phyloP scores from a whole-genome alignment of 2,329 filamentous ascomycete genomes.

The Dactylonectria estremocensis region DNA sequence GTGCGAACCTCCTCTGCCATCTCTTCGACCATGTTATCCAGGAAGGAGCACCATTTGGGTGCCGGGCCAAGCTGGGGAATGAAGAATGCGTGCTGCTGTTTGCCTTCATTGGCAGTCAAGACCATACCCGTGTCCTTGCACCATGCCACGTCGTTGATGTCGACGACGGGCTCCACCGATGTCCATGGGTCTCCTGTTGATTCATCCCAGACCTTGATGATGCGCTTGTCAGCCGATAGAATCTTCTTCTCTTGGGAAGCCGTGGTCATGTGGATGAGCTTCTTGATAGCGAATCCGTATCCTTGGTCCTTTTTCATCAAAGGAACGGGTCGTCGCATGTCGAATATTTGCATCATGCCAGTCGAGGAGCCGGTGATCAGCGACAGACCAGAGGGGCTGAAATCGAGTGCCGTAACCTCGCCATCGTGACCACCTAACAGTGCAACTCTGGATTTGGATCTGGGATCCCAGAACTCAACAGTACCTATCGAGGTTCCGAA shows the following conservation, averaged over 20 bases:
- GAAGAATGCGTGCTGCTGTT: slow-evolving; percentile 95
- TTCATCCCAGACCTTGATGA: slow-evolving; percentile 97
- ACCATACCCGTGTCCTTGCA: slow-evolving; percentile 95
- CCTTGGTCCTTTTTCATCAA: slow-evolving; percentile 95
- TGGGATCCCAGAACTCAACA: slow-evolving; percentile 95
- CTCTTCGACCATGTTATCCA: slow-evolving; percentile 98
- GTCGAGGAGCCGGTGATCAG: slow-evolving; percentile 90
- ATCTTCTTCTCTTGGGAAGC: slow-evolving; percentile 87
- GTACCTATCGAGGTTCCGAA: slow-evolving; percentile 97
- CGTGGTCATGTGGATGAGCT: slow-evolving; percentile 80
- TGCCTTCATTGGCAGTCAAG: slow-evolving; percentile 95
- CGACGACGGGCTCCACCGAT: slow-evolving; percentile 93
- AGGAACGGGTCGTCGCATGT: slow-evolving; percentile 89
- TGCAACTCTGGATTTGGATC: slow-evolving; percentile 86
- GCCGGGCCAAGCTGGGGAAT: slow-evolving; percentile 94
- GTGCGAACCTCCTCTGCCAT: slow-evolving; percentile 89
- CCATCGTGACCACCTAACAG: slow-evolving; percentile 78
- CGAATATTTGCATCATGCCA: slow-evolving; percentile 91
- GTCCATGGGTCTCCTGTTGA: slow-evolving; percentile 91
- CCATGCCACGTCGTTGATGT: slow-evolving; percentile 95
- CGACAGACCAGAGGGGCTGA: slow-evolving; percentile 86
- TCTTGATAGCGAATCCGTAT: slow-evolving; percentile 93
- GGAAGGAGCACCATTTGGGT: slow-evolving; percentile 95
- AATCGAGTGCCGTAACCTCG: slow-evolving; percentile 90
- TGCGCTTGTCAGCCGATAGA: slow-evolving; percentile 91